Evolutionary conservation across 1,139 yeast genomes (phyloP).

Genomic region (Suhomyces bokatorum): DNA sequence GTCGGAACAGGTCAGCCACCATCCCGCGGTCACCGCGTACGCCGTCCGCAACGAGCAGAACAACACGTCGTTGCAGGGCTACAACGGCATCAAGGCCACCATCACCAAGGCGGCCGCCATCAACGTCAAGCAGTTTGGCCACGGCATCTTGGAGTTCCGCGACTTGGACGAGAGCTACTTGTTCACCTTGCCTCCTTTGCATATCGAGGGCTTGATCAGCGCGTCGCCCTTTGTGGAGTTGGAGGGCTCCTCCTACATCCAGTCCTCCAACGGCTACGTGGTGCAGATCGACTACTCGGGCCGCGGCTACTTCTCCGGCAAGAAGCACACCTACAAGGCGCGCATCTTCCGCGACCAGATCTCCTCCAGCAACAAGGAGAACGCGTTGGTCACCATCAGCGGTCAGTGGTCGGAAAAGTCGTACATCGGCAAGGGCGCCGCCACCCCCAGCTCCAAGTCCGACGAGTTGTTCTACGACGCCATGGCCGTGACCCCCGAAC

Average conservation of each 20-base stretch:
- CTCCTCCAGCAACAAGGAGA: constrained; percentile 52
- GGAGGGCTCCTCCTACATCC: constrained; percentile 82
- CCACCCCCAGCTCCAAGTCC: constrained; percentile 36
- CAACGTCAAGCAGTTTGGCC: constrained; percentile 89
- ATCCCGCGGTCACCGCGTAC: constrained; percentile 93
- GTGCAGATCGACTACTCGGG: constrained; percentile 83
- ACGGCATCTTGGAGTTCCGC: constrained; percentile 68
- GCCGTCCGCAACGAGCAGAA: constrained; percentile 71
- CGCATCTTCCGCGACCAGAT: constrained; percentile 60
- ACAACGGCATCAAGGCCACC: constrained; percentile 83
- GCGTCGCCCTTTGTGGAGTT: constrained; percentile 90
- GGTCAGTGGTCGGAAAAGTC: constrained; percentile 95
- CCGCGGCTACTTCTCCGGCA: constrained; percentile 94
- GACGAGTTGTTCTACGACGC: constrained; percentile 74
- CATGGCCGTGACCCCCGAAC: constrained; percentile 47
- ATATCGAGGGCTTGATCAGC: constrained; percentile 86
- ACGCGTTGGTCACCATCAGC: constrained; percentile 70
- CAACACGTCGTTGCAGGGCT: constrained; percentile 75
- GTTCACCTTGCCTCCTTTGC: constrained; percentile 92
- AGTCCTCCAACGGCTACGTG: constrained; percentile 74
- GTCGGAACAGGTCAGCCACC: constrained; percentile 93
- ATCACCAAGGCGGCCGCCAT: constrained; percentile 76
- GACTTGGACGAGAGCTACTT: constrained; percentile 68
- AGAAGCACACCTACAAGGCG: constrained; percentile 89
- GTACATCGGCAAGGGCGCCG: constrained; percentile 44